phyloP scores from a whole-genome alignment of 2,329 filamentous ascomycete genomes.

The Aspergillus ochraceoroseus region DNA sequence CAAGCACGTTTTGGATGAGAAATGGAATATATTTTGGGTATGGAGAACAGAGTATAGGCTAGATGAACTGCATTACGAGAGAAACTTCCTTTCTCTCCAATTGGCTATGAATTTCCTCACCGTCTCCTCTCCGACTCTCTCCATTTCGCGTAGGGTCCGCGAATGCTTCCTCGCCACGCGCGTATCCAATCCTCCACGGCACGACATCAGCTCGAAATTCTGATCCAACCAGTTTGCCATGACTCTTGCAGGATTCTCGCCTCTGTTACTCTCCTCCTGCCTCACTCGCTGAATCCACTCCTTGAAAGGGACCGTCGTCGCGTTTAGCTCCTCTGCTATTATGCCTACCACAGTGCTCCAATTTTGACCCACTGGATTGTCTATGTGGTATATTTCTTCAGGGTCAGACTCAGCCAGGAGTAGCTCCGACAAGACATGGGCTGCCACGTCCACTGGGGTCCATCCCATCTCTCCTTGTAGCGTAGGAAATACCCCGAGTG shows the following conservation, averaged over 20 bases:
- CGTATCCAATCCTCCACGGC: constrained; percentile 43
- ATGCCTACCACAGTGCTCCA: constrained; percentile 39
- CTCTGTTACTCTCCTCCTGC: constrained; percentile 8
- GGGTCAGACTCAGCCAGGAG: constrained; percentile 24
- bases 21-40: too few relatives aligned
- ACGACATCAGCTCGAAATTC: constrained; percentile 44
- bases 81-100: constrained; percentile 15
- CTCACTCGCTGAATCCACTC: constrained; percentile 42
- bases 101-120: constrained; percentile 12
- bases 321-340: constrained; percentile 33
- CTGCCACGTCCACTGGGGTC: constrained; percentile 46
- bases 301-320: constrained; percentile 36
- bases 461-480: constrained; percentile 43
- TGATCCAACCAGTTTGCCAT: constrained; percentile 32
- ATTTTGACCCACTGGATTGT: constrained; percentile 43
- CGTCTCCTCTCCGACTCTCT: constrained; percentile 8
- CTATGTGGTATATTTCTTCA: constrained; percentile 43
- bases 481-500: constrained; percentile 42
- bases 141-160: constrained; percentile 3
- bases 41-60: too few relatives aligned
- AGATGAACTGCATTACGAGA: neutral
- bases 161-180: constrained; percentile 37
- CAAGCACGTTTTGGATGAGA: too few relatives aligned
- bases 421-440: constrained; percentile 35
- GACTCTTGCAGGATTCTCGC: constrained; percentile 30